Base-by-base conservation (phyloP, 331 rosid genomes). In the Prunus yedoensis region DNA sequence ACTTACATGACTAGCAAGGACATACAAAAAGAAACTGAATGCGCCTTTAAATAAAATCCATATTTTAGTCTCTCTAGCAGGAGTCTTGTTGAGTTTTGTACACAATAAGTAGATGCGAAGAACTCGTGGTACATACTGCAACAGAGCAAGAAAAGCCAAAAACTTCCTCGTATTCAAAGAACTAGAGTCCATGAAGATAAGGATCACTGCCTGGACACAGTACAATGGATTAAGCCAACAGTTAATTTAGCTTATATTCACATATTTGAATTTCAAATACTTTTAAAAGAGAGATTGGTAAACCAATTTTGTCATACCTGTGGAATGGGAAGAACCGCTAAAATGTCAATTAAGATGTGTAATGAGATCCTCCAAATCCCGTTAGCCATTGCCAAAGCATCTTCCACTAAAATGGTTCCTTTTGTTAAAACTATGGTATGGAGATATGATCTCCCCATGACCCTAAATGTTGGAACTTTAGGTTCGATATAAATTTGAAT, bases 1-100 rank as follows among this genome's bases (percentile, higher is more conserved):
- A 63, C 68, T 63, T 63, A 63, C 68, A 30, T 63, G 68, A 32
- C 68, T 32, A 6, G 23, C 20, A 30, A 62, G 47, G 25, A 62
- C 16, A 25, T 16, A 63, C 2, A 32, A 21, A 32, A 63, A 16
- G 47, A 63, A 63, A 3, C 45, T 32, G 14, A 63, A 63, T 2
- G 21, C 68, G 8, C 14, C 47, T 32, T 63, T 2, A 32, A 63
- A 60, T 25, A 25, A 4, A 60, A 60, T 16, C 47, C 68, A 32
- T 0, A 32, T 16, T 3, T 17, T 14, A 15, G 21, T 63, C 68
- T 32, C 21, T 8, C 13, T 32, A 4, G 8, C 7, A 14, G 23
- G 21, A 63, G 66, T 60, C 41, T 25, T 63, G 68, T 32, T 63
- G 17, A 63, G 23, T 14, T 32, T 3, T 3, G 68, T 25, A 60